Evolutionary conservation across 306 rosid genomes (phyloP), one percentile per base, ranked within the genome.

Genomic region (Oxytropis ochrocephala): DNA sequence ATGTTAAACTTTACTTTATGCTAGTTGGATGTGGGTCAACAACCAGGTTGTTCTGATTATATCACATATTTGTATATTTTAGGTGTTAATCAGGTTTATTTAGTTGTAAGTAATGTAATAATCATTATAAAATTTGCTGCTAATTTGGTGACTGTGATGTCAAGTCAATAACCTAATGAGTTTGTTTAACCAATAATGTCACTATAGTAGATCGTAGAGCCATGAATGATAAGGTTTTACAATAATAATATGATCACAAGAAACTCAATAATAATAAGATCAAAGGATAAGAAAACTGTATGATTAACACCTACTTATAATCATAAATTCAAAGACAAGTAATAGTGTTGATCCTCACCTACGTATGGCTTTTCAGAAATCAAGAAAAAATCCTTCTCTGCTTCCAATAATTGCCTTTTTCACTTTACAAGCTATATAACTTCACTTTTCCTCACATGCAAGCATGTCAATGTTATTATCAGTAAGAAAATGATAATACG

Each of bases 161-260:
- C 83, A 50, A 51, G 70, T 78, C 75, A 57, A 38, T 9, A 44
- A 74, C 74, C 76, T 59, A 73, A 59, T 59, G 32, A 53, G 58
- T 42, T 73, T 55, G 73, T 69, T 58, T 75, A 65, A 64, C 54
- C 17, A 57, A 41, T 16, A 69, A 16, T 43, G 82, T 72, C 76
- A 43, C 36, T 49, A 35, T 69, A 24, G 68, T 27, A 30, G 49
- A 54, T 49, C 17, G 11, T 64, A 12, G 43, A 32, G 51, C 5
- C 38, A 58, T 71, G 10, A 6, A 6, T 62, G 16, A 7, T 35
- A 3, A 14, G 61, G 51, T 46, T 65, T 65, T 14, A 75, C 33
- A 19, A 14, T 14, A 35, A 35, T 43, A 59, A 5, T 29, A 16
- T 55, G 63, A 38, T 74, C 17, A 32, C 43, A 24, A 64, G 67